Conservation (phyloP, 257 asterid genomes). For the Fraxinus quadrangulata region DNA sequence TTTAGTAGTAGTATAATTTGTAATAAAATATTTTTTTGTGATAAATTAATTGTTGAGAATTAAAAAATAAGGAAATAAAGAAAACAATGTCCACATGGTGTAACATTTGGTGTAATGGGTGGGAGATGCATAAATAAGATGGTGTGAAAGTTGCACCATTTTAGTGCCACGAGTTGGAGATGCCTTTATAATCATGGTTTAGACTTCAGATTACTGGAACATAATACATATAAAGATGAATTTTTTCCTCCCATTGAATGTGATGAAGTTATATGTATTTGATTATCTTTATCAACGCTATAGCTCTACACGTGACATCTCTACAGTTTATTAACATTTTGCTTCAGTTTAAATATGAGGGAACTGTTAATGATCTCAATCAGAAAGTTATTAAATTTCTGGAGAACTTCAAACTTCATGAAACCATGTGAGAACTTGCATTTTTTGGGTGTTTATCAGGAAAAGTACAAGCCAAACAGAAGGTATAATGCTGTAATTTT, state of each 20-base stretch:
- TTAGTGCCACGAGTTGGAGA: no score
- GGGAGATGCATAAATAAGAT: no score
- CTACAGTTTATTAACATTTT: no score
- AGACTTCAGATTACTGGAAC: neutral
- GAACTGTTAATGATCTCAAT: neutral
- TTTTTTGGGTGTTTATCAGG: neutral
- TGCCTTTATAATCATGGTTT: no score
- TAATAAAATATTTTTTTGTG: no score
- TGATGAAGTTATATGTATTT: neutral
- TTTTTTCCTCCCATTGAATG: neutral
- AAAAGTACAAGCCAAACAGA: neutral
- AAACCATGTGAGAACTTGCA: neutral
- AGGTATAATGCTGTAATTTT: constrained; percentile 6
- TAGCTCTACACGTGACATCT: neutral
- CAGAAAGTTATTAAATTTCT: neutral
- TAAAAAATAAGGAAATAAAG: no score
- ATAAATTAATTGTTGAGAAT: no score
- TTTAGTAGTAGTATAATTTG: no score
- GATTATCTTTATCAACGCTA: neutral
- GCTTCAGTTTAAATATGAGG: neutral
- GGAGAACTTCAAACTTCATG: neutral
- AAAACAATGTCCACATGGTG: no score
- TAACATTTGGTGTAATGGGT: no score
- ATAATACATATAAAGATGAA: neutral
- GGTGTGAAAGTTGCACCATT: no score